These are phyloP conservation scores for Pueraria montana DNA, from an alignment of 306 rosid genomes.

Conservation along the genomic window DNA sequence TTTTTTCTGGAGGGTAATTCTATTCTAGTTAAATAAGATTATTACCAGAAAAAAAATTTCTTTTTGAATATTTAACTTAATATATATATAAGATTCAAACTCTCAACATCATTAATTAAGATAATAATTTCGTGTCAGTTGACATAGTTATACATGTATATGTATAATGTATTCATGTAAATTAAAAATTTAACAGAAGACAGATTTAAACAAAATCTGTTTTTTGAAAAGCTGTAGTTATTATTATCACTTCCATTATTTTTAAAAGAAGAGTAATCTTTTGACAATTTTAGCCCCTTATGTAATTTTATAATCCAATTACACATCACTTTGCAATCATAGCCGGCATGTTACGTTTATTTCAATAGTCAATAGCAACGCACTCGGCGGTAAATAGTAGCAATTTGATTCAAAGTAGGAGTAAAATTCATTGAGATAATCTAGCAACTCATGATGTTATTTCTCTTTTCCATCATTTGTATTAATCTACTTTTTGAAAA, in stretches of 20 bases:
- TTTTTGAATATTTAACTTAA: too few relatives aligned
- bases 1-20: too few relatives aligned
- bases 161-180: too few relatives aligned
- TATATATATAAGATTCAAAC: too few relatives aligned
- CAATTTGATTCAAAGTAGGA: constrained; percentile 27
- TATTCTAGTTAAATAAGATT: too few relatives aligned
- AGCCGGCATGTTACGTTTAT: background rate
- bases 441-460: constrained; percentile 35
- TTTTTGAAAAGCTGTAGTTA: background rate
- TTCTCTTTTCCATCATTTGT: constrained; percentile 47
- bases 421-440: constrained; percentile 27
- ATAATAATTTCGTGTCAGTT: too few relatives aligned
- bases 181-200: background rate
- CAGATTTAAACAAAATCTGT: background rate
- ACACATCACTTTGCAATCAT: constrained; percentile 30
- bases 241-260: background rate
- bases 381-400: constrained; percentile 4
- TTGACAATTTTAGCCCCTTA: background rate
- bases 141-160: too few relatives aligned
- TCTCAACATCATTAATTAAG: too few relatives aligned
- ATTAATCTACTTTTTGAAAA: constrained; percentile 43
- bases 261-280: constrained; percentile 2
- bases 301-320: constrained; percentile 24
- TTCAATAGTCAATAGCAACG: constrained; percentile 11
- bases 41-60: too few relatives aligned